phyloP scores from a whole-genome alignment of 352 stramenopile genomes.

The Globisporangium cederbergense region DNA sequence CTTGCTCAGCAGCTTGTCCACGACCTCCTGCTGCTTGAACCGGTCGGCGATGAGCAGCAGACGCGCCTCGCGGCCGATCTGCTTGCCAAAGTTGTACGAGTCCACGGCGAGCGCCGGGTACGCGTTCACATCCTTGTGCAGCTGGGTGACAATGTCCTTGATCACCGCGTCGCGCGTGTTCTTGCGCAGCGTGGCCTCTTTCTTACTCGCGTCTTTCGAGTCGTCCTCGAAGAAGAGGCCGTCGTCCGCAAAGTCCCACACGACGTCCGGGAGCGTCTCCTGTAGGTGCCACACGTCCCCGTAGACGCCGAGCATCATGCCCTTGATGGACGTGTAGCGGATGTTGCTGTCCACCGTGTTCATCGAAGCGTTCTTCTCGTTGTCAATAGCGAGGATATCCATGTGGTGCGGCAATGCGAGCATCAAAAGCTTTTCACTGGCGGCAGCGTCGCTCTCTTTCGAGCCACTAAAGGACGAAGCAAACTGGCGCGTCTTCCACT shows the following conservation, averaged over 20 bases:
- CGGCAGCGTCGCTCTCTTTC: constrained; percentile 4
- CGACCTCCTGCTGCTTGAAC: constrained; percentile 48
- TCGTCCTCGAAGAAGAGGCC: constrained; percentile 47
- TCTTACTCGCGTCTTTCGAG: constrained; percentile 23
- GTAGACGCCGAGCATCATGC: constrained; percentile 65
- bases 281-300: constrained; percentile 64
- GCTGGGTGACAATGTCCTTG: constrained; percentile 35
- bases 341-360: constrained; percentile 41
- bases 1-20: constrained; percentile 44
- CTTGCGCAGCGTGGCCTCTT: constrained; percentile 18
- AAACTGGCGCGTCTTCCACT: constrained; percentile 63
- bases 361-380: constrained; percentile 4
- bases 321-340: constrained; percentile 68
- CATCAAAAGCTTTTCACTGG: constrained; percentile 56
- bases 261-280: constrained; percentile 48
- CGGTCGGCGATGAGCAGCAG: constrained; percentile 77
- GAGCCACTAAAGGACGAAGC: constrained; percentile 17
- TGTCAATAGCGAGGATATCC: constrained; percentile 37
- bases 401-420: constrained; percentile 71
- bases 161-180: constrained; percentile 30
- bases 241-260: constrained; percentile 63
- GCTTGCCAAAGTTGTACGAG: constrained; percentile 82
- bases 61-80: constrained; percentile 65
- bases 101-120: constrained; percentile 48
- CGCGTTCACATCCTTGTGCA: constrained; percentile 49